Percentiles rank a stretch among this genome's conserved stretches.
Evolutionary conservation across 805 yeast genomes (phyloP).

Genomic region (Ogataea paradorogensis): DNA sequence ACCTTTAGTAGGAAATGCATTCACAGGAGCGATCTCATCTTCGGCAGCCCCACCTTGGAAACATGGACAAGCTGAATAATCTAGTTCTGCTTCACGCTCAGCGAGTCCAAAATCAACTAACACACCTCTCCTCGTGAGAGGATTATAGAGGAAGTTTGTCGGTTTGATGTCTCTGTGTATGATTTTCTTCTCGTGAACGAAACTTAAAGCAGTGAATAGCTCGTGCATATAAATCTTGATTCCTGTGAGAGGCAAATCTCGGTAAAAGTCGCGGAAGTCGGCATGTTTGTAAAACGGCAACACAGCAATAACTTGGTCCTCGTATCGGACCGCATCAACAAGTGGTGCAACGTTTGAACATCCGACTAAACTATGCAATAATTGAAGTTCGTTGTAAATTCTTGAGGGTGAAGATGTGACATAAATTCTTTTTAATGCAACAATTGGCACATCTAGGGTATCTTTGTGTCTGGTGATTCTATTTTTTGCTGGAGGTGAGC

Average conservation of each 20-base stretch:
- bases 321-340: conserved; percentile 79
- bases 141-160: conserved; percentile 68
- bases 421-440: conserved; percentile 89
- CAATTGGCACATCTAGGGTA: conserved; percentile 37
- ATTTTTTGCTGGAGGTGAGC: conserved; percentile 29
- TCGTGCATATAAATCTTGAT: conserved; percentile 79
- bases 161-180: conserved; percentile 91
- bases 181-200: conserved; percentile 74
- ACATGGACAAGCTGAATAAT: conserved; percentile 54
- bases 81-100: conserved; percentile 48
- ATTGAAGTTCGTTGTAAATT: conserved; percentile 80
- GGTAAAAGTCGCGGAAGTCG: conserved; percentile 83
- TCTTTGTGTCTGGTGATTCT: conserved; percentile 4
- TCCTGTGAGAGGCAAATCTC: conserved; percentile 75
- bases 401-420: conserved; percentile 94
- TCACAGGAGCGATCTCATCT: conserved; percentile 33
- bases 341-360: conserved; percentile 81
- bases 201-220: conserved; percentile 68
- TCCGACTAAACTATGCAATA: conserved; percentile 67
- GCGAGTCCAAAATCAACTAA: conserved; percentile 93
- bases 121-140: conserved; percentile 67
- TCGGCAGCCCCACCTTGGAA: conserved; percentile 35
- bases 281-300: conserved; percentile 88
- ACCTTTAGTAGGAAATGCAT: conserved; percentile 49
- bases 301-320: conserved; percentile 92